Percentiles rank a stretch among this genome's conserved stretches.
Conservation (phyloP, 176 grass and related monocot genomes). For the Puya raimondii region DNA sequence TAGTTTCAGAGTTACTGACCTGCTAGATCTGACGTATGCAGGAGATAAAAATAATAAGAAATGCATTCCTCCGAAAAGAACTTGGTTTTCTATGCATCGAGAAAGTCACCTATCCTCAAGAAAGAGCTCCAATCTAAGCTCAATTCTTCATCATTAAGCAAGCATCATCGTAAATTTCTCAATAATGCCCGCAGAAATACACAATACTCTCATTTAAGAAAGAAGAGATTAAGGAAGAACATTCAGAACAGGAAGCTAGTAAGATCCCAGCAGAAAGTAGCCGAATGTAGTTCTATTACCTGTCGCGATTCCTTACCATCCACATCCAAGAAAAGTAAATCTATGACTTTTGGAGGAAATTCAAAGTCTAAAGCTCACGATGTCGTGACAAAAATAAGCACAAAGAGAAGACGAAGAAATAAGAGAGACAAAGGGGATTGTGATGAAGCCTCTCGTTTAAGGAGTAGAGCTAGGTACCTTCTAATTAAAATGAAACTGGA, state of each 20-base stretch:
- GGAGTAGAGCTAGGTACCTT: constrained; percentile 72
- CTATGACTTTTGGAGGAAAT: constrained; percentile 1
- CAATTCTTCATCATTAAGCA: constrained; percentile 25
- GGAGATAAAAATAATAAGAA: not conserved
- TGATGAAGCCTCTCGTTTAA: constrained; percentile 70
- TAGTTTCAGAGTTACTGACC: too few species aligned
- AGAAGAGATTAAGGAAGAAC: constrained; percentile 29
- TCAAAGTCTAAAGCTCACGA: constrained; percentile 34
- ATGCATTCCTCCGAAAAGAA: constrained; percentile 58
- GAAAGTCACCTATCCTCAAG: constrained; percentile 26
- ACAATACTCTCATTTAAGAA: constrained; percentile 30
- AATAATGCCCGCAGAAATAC: constrained; percentile 25
- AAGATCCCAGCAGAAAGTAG: constrained; percentile 30
- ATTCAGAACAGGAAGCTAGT: constrained; percentile 21
- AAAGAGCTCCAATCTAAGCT: constrained; percentile 22
- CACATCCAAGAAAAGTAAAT: not conserved
- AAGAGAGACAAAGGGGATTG: constrained; percentile 39
- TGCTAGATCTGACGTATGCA: not conserved
- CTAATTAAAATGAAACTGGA: constrained; percentile 79
- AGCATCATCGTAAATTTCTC: constrained; percentile 25
- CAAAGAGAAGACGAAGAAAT: constrained; percentile 36
- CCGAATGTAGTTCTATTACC: constrained; percentile 29
- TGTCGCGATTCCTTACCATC: not conserved
- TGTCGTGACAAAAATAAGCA: constrained; percentile 21
- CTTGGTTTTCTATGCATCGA: constrained; percentile 27